Conservation (phyloP, 2,329 filamentous ascomycete species). For the Aspergillus tanneri region DNA sequence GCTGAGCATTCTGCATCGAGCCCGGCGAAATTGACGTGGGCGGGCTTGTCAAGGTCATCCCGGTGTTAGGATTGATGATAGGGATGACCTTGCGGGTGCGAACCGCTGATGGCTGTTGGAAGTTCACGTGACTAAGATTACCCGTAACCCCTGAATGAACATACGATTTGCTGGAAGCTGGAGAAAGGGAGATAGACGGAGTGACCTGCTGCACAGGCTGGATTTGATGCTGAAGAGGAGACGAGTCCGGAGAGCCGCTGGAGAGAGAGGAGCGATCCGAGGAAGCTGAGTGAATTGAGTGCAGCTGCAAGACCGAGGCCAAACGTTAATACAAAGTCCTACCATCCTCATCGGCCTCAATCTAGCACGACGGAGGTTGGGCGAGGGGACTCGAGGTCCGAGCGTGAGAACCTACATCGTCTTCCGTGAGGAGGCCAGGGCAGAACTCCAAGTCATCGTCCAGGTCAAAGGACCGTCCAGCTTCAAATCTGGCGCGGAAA, state of each 20-base stretch:
- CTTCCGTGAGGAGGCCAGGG: conserved; percentile 86
- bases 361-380: too few relatives aligned
- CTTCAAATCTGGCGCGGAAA: conserved; percentile 86
- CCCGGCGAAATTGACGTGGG: conserved; percentile 69
- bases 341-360: background rate
- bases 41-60: conserved; percentile 83
- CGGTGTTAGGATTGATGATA: conserved; percentile 93
- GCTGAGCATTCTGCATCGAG: conserved; percentile 57
- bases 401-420: conserved; percentile 64
- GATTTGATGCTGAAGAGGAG: conserved; percentile 80
- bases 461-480: conserved; percentile 87
- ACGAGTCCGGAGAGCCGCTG: conserved; percentile 88
- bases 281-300: conserved; percentile 82
- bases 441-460: conserved; percentile 97
- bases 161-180: conserved; percentile 53
- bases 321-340: conserved; percentile 20
- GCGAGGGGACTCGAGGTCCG: background rate
- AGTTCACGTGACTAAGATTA: conserved; percentile 68
- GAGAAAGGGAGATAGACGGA: conserved; percentile 70
- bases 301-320: conserved; percentile 61
- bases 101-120: conserved; percentile 87
- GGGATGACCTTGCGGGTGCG: conserved; percentile 93
- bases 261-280: conserved; percentile 94
- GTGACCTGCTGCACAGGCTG: conserved; percentile 71
- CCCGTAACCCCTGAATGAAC: conserved; percentile 68